A percentile compares a stretch with the other conserved stretches of the same genome.
Evolutionary conservation across 1,284 basidiomycete genomes (phyloP).

Genomic region (Trichosporon ovoides): DNA sequence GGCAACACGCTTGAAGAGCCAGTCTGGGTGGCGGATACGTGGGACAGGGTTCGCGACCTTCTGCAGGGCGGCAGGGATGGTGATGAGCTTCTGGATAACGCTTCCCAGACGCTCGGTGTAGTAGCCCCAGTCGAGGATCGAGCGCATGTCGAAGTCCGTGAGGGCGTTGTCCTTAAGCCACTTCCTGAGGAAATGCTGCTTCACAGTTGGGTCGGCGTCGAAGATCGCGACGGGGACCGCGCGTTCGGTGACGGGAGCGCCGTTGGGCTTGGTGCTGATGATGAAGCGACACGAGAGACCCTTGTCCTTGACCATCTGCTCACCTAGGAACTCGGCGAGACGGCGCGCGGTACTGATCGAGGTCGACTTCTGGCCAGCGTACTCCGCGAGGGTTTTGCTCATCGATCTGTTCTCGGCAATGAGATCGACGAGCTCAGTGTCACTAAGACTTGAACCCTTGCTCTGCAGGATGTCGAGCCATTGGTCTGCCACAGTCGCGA

Average conservation of each 20-base stretch:
- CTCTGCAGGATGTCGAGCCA: slow-evolving; percentile 96
- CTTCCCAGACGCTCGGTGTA: slow-evolving; percentile 97
- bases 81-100: slow-evolving; percentile 98
- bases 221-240: slow-evolving; percentile 99
- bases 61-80: slow-evolving; percentile 98
- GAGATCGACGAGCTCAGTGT: slow-evolving; percentile 92
- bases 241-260: slow-evolving; percentile 93
- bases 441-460: slow-evolving; percentile 73
- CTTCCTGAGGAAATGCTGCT: slow-evolving; percentile 83
- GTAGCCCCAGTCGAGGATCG: slow-evolving; percentile 96
- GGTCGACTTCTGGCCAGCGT: slow-evolving; percentile 93
- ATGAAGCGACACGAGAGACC: slow-evolving; percentile 98
- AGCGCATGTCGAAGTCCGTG: slow-evolving; percentile 82
- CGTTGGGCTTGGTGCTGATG: slow-evolving; percentile 88
- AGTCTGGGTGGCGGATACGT: slow-evolving; percentile 92
- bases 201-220: slow-evolving; percentile 86
- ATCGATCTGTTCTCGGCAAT: slow-evolving; percentile 99
- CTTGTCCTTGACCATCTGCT: slow-evolving; percentile 99
- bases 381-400: slow-evolving; percentile 94
- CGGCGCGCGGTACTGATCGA: slow-evolving; percentile 95
- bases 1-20: slow-evolving; percentile 87
- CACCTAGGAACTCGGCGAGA: slow-evolving; percentile 92
- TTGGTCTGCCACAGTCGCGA: slow-evolving; percentile 88
- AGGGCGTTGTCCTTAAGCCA: slow-evolving; percentile 94
- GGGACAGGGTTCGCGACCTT: slow-evolving; percentile 95